phyloP scores from a whole-genome alignment of 2,329 filamentous ascomycete species.

The Alternaria arbusti region DNA sequence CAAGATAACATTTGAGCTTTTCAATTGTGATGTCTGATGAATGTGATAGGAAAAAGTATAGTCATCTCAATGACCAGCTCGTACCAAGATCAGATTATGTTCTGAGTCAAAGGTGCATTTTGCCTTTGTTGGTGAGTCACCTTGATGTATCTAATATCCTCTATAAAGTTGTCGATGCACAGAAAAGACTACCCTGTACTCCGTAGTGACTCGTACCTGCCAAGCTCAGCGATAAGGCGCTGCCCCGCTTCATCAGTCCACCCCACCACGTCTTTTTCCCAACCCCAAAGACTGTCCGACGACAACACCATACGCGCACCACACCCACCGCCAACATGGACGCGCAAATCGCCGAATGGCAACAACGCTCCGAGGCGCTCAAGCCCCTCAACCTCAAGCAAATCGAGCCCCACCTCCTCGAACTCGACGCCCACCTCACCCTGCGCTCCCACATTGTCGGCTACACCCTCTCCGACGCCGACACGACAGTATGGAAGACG shows the following conservation, averaged over 20 bases:
- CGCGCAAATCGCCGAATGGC: conserved; percentile 60
- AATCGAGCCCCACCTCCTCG: conserved; percentile 74
- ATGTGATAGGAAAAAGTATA: neutral
- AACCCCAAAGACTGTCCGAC: neutral
- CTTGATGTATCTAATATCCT: neutral
- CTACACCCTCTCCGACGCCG: conserved; percentile 76
- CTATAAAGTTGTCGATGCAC: neutral
- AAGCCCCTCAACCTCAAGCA: conserved; percentile 77
- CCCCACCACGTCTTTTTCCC: conserved; percentile 9
- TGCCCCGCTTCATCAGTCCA: conserved; percentile 8
- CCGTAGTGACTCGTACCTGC: conserved; percentile 8
- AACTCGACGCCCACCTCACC: conserved; percentile 85
- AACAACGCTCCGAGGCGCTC: conserved; percentile 59
- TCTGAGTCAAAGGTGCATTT: neutral
- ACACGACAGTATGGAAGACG: conserved; percentile 82
- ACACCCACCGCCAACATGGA: conserved; percentile 32
- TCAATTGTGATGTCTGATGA: neutral
- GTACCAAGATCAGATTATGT: neutral
- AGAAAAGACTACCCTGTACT: neutral
- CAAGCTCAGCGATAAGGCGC: conserved; percentile 1
- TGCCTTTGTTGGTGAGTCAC: neutral
- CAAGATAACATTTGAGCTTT: neutral
- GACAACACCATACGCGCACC: neutral
- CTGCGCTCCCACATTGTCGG: conserved; percentile 86
- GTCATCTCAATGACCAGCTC: neutral